phyloP scores from a whole-genome alignment of 306 rosid genomes.

The Acacia melanoxylon region DNA sequence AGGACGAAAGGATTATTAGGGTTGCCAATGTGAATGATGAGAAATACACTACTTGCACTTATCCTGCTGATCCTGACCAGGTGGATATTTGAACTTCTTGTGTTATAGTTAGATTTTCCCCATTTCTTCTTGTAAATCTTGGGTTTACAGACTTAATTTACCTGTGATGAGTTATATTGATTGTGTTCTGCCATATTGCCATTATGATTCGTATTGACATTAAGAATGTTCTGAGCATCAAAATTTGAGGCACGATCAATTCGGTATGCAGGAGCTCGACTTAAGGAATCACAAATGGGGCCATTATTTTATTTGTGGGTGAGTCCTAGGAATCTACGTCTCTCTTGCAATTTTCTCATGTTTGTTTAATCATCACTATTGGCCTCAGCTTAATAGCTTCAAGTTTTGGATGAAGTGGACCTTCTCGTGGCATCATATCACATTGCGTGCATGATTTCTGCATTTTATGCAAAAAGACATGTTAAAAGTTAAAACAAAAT shows the following conservation, averaged over 20 bases:
- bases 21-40: constrained; percentile 59
- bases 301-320: constrained; percentile 82
- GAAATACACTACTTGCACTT: constrained; percentile 53
- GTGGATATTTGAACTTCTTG: constrained; percentile 20
- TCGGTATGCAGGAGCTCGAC: constrained; percentile 56
- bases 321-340: constrained; percentile 19
- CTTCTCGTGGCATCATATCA: not conserved
- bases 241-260: not conserved
- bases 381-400: not conserved
- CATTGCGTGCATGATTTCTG: not conserved
- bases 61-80: constrained; percentile 75
- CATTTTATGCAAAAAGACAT: not conserved
- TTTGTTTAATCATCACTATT: not conserved
- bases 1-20: constrained; percentile 45
- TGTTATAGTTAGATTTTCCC: not conserved
- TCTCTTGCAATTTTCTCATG: not conserved
- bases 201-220: not conserved
- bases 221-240: not conserved
- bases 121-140: too few relatives aligned
- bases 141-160: not conserved
- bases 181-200: not conserved
- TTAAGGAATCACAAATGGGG: constrained; percentile 83
- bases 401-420: not conserved
- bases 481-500: not conserved
- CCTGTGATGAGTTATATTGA: not conserved